Evolutionary conservation across 495 filamentous ascomycete species (phyloP).

Genomic region (Neurospora terricola): DNA sequence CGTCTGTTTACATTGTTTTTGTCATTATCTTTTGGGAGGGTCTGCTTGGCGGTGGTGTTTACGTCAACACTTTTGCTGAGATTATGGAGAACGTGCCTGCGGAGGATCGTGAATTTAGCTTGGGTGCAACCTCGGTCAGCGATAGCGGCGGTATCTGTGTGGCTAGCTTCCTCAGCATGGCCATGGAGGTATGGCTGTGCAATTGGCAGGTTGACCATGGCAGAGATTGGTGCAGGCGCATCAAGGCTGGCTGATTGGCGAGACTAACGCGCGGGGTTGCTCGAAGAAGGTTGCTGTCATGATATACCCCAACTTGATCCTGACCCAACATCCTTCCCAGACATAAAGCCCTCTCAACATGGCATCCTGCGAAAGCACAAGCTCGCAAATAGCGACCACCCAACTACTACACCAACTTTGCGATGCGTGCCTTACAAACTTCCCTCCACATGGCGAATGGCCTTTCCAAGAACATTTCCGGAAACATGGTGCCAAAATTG

Average conservation of each 20-base stretch:
- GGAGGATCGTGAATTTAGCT: slow-evolving; percentile 78
- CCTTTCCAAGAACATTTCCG: neutral
- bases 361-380: neutral
- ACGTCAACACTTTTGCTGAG: slow-evolving; percentile 92
- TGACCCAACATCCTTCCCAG: too few relatives aligned
- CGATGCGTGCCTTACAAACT: neutral
- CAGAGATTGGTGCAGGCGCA: slow-evolving; percentile 59
- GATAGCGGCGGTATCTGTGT: slow-evolving; percentile 87
- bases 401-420: neutral
- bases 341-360: neutral
- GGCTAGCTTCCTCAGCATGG: slow-evolving; percentile 76
- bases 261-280: too few relatives aligned
- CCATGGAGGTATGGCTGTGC: slow-evolving; percentile 75
- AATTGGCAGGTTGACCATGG: slow-evolving; percentile 69
- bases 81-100: slow-evolving; percentile 69
- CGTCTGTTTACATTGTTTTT: slow-evolving; percentile 75
- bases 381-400: neutral
- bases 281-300: too few relatives aligned
- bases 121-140: slow-evolving; percentile 83
- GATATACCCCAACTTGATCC: too few relatives aligned
- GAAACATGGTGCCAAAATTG: too few relatives aligned
- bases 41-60: slow-evolving; percentile 78
- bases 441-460: neutral
- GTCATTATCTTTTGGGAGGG: slow-evolving; percentile 91
- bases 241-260: slow-evolving; percentile 21